phyloP scores from a whole-genome alignment of 2,329 filamentous ascomycete genomes.

The Penicillium sp. region DNA sequence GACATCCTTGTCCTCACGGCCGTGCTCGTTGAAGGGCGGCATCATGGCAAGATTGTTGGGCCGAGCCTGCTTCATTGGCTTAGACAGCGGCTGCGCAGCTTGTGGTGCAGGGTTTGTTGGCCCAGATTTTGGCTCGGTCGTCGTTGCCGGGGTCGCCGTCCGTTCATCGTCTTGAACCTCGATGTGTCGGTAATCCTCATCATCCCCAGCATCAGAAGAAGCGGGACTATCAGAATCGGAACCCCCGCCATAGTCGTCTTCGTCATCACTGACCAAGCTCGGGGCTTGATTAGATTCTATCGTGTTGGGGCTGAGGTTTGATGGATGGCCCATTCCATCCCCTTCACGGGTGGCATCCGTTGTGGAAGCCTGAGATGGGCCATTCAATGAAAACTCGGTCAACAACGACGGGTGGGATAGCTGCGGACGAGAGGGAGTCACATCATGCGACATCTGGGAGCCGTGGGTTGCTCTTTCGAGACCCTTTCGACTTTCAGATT shows the following conservation, averaged over 20 bases:
- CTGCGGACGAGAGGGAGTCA: constrained; percentile 32
- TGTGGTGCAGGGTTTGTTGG: constrained; percentile 27
- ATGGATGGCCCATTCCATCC: constrained; percentile 40
- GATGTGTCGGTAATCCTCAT: constrained; percentile 43
- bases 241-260: constrained; percentile 63
- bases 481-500: constrained; percentile 56
- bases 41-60: constrained; percentile 29
- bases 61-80: constrained; percentile 29
- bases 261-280: constrained; percentile 70
- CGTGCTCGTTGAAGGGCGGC: constrained; percentile 22
- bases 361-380: constrained; percentile 22
- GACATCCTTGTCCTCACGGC: constrained; percentile 33
- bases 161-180: constrained; percentile 45
- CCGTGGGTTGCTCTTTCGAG: constrained; percentile 36
- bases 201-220: constrained; percentile 51
- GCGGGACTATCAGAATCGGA: constrained; percentile 57
- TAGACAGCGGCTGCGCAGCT: constrained; percentile 25
- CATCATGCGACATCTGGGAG: constrained; percentile 40
- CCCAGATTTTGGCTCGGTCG: constrained; percentile 31
- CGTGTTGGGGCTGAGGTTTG: constrained; percentile 63
- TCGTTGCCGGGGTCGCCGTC: constrained; percentile 30
- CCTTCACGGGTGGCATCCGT: constrained; percentile 39
- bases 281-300: constrained; percentile 69
- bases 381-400: constrained; percentile 42
- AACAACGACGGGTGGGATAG: constrained; percentile 24